These are phyloP conservation scores for Colletotrichum sp. DNA, from an alignment of 2,329 filamentous ascomycete genomes.

Conservation along the genomic window DNA sequence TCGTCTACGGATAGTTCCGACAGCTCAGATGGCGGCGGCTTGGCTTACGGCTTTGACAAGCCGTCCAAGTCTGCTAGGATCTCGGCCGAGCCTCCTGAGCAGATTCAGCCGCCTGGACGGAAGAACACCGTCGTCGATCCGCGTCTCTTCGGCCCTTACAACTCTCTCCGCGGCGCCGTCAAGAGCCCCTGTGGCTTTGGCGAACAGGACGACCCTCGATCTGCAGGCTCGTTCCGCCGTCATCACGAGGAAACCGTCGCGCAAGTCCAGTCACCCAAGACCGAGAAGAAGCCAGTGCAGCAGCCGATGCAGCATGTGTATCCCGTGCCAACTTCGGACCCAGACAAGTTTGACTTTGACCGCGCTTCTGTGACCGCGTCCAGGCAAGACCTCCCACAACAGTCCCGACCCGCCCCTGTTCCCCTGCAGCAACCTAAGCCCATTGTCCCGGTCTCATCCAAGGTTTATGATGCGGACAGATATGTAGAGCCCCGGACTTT, in stretches of 20 bases:
- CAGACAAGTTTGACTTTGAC: slow-evolving; percentile 63
- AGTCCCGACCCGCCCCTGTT: slow-evolving; percentile 61
- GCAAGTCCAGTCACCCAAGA: slow-evolving; percentile 39
- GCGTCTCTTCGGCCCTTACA: slow-evolving; percentile 62
- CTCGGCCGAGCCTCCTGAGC: slow-evolving; percentile 16
- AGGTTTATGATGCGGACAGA: slow-evolving; percentile 64
- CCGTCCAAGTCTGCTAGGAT: slow-evolving; percentile 24
- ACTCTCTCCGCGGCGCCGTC: slow-evolving; percentile 63
- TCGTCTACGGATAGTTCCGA: slow-evolving; percentile 38
- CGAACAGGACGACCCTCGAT: slow-evolving; percentile 33
- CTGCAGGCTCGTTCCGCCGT: slow-evolving; percentile 32
- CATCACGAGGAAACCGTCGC: slow-evolving; percentile 42
- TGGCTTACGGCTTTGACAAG: slow-evolving; percentile 47
- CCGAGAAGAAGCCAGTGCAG: slow-evolving; percentile 50
- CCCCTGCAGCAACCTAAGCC: slow-evolving; percentile 88
- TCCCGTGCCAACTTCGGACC: slow-evolving; percentile 71
- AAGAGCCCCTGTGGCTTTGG: slow-evolving; percentile 61
- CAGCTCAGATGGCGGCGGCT: slow-evolving; percentile 42
- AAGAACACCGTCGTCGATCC: slow-evolving; percentile 60
- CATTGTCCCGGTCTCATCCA: slow-evolving; percentile 72
- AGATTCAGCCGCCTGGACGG: slow-evolving; percentile 10
- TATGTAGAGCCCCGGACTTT: slow-evolving; percentile 40
- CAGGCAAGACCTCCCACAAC: slow-evolving; percentile 43
- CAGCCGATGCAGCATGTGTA: slow-evolving; percentile 66
- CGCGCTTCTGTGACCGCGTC: slow-evolving; percentile 54